Evolutionary conservation across 345 rosid species (phyloP), one percentile per base, ranked within the genome.

Genomic region (Salix suchowensis): DNA sequence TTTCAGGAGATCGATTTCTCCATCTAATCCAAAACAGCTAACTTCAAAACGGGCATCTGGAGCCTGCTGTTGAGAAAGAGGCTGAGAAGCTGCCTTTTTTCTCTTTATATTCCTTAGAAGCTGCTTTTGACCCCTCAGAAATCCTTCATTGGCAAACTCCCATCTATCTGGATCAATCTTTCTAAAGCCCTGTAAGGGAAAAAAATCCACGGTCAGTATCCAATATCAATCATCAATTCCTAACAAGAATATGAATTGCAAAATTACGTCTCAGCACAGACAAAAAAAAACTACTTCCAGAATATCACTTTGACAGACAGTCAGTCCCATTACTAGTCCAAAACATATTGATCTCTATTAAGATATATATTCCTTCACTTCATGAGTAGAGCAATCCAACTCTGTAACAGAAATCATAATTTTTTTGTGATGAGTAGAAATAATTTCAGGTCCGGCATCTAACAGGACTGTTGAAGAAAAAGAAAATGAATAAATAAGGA

Each of bases 131-230:
- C 96, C 96, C 79, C 88, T 90, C 7, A 89, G 77, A 83, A 95
- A 93, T 30, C 90, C 92, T 78, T 94, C 98, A 80, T 88, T 92
- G 18, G 94, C 88, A 80, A 94, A 94, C 70, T 90, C 97, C 94
- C 97, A 92, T 79, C 84, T 82, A 44, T 91, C 97, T 21, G 94
- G 85, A 76, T 94, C 93, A 8, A 90, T 88, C 88, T 94, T 94
- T 73, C 94, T 86, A 81, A 94, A 94, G 3, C 97, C 95, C 97
- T 92, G 85, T 74, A 78, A 40, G 67, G 7, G 15, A 60, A 32
- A 30, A 28, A 64, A 65, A 70, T 1, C 21, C 39, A 32, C 55
- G 39, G n/a, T 65, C 6, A 19, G 23, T 46, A 32, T 71, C 44
- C 30, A 9, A n/a, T 21, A 37, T 42, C 72, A 60, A 69, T 36